Evolutionary conservation across 257 asterid genomes (phyloP).

Genomic region (Plantago major): DNA sequence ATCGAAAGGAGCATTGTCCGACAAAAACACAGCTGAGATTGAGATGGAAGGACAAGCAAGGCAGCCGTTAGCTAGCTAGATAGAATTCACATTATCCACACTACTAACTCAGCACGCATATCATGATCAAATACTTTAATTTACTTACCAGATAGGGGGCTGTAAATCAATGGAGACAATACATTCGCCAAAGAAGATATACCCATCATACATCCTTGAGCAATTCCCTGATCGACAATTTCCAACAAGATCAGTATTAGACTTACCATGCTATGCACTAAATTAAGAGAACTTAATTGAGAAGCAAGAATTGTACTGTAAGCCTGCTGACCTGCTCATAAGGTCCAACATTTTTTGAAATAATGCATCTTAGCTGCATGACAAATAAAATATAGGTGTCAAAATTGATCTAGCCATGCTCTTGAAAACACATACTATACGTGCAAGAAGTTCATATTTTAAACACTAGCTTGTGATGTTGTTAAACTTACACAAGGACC

Average conservation of each 20-base stretch:
- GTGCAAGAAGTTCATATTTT: neutral
- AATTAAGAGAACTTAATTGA: no score
- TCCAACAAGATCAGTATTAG: neutral
- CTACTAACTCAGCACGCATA: neutral
- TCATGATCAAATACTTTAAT: neutral
- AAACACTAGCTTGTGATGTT: neutral
- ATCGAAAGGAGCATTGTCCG: constrained; percentile 22
- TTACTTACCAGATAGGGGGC: constrained; percentile 14
- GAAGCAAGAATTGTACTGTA: no score
- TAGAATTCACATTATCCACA: neutral
- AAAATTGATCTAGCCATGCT: neutral
- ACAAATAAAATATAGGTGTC: neutral
- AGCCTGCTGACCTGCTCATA: constrained; percentile 49
- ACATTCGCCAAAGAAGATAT: constrained; percentile 15
- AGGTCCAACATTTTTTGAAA: constrained; percentile 77
- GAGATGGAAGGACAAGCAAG: neutral
- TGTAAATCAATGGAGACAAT: constrained; percentile 34
- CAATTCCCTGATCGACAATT: constrained; percentile 33
- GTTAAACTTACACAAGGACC: constrained; percentile 71
- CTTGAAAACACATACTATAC: neutral
- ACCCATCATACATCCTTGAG: constrained; percentile 40
- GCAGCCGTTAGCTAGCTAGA: neutral
- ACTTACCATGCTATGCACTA: no score
- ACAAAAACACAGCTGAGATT: constrained; percentile 24
- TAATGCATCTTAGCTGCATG: constrained; percentile 73